These are phyloP conservation scores for Wickerhamiella sergipiensis DNA, from an alignment of 805 yeast genomes.

Conservation along the genomic window DNA sequence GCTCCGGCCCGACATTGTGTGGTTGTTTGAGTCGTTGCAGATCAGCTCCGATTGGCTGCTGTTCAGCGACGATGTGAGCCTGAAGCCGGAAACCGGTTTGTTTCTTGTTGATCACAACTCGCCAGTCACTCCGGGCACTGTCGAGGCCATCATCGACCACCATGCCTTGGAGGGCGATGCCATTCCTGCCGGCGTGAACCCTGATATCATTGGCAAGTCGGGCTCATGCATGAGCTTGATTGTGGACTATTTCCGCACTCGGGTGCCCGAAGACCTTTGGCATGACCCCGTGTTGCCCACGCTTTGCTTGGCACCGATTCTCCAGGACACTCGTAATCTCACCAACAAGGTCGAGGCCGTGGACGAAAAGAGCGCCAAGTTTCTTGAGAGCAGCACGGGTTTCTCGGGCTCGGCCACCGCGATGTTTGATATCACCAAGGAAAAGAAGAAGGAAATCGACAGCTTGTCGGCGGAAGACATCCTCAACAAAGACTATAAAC, in stretches of 20 bases:
- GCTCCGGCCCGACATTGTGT: constrained; percentile 57
- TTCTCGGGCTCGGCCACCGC: not conserved
- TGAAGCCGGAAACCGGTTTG: constrained; percentile 29
- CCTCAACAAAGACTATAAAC: constrained; percentile 73
- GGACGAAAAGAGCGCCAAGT: constrained; percentile 28
- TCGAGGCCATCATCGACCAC: constrained; percentile 63
- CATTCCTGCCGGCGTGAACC: constrained; percentile 28
- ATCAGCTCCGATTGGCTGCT: constrained; percentile 39
- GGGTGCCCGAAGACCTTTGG: constrained; percentile 11
- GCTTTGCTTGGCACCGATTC: constrained; percentile 50
- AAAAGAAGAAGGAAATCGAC: constrained; percentile 46
- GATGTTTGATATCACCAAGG: constrained; percentile 18
- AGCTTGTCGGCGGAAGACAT: constrained; percentile 51
- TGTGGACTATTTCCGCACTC: constrained; percentile 41
- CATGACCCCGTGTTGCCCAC: constrained; percentile 28
- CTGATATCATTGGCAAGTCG: constrained; percentile 43
- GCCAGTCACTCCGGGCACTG: constrained; percentile 29
- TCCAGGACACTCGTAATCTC: constrained; percentile 66
- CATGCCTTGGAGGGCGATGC: constrained; percentile 53
- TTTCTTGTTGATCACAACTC: constrained; percentile 59
- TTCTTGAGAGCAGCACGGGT: constrained; percentile 2
- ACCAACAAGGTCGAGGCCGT: constrained; percentile 41
- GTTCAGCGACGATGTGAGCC: constrained; percentile 47
- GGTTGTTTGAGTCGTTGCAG: constrained; percentile 34
- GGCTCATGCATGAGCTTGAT: constrained; percentile 80